Conservation (phyloP, 306 rosid genomes). For the Purshia tridentata region DNA sequence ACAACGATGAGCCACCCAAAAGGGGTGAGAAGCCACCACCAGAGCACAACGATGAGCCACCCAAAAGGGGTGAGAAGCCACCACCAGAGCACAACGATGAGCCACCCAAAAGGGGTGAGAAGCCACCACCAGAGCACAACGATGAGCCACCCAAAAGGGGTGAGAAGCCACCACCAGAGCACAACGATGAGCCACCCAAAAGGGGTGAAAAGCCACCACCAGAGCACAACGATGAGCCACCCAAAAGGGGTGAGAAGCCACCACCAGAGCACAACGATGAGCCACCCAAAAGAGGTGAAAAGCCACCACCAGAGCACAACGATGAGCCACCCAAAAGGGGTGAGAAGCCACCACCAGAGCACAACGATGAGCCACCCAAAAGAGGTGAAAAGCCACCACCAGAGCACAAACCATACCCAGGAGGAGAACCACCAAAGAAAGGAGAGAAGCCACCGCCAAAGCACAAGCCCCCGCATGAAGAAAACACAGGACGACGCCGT, state of each 20-base stretch:
- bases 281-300: no score
- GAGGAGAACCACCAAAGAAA: neutral
- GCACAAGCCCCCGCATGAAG: neutral
- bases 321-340: no score
- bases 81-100: no score
- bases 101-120: neutral
- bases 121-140: neutral
- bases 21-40: slow-evolving; percentile 3
- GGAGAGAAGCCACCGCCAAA: neutral
- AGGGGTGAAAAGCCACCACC: slow-evolving; percentile 4
- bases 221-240: neutral
- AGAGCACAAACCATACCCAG: no score
- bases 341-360: neutral
- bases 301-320: no score
- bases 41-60: no score
- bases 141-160: neutral
- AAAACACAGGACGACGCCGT: neutral
- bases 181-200: no score
- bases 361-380: neutral
- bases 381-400: slow-evolving; percentile 12
- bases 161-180: slow-evolving; percentile 5
- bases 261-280: neutral
- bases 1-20: neutral
- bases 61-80: no score
- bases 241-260: neutral